phyloP scores from a whole-genome alignment of 192 early-diverging fungal genomes.

The Podila verticillata region DNA sequence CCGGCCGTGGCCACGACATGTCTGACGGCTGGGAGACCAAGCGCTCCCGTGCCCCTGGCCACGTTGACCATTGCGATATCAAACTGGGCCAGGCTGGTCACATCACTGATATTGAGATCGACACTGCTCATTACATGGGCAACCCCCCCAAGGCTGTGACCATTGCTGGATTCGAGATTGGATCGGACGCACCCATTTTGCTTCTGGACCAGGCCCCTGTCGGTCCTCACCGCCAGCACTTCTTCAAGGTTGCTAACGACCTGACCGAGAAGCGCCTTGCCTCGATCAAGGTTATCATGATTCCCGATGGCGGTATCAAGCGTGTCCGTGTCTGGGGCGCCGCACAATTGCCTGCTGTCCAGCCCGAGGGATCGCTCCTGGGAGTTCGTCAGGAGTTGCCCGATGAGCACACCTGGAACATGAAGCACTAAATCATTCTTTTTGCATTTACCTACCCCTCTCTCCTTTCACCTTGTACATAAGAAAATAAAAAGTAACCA shows the following conservation, averaged over 20 bases:
- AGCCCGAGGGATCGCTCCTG: slow-evolving; percentile 38
- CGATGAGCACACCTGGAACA: slow-evolving; percentile 54
- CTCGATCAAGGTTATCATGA: slow-evolving; percentile 63
- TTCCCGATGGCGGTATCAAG: slow-evolving; percentile 90
- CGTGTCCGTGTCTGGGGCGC: slow-evolving; percentile 86
- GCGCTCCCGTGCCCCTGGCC: slow-evolving; percentile 79
- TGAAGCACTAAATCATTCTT: slow-evolving; percentile 27
- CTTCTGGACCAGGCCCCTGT: slow-evolving; percentile 50
- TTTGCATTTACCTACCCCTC: background rate
- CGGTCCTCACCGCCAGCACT: slow-evolving; percentile 79
- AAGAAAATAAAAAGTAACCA: no score
- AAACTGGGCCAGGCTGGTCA: slow-evolving; percentile 79
- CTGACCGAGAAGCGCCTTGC: slow-evolving; percentile 58
- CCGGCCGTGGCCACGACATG: slow-evolving; percentile 84
- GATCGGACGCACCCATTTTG: slow-evolving; percentile 30
- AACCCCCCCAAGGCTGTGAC: slow-evolving; percentile 86
- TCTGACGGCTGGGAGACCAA: slow-evolving; percentile 94
- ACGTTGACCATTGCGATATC: slow-evolving; percentile 82
- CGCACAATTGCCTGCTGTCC: slow-evolving; percentile 49
- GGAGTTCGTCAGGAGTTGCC: slow-evolving; percentile 51
- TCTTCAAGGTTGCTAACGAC: slow-evolving; percentile 64
- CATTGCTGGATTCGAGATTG: slow-evolving; percentile 69
- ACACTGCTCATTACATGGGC: slow-evolving; percentile 91
- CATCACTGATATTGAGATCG: slow-evolving; percentile 79
- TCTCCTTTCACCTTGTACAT: background rate